These are phyloP conservation scores for Exophiala sideris DNA, from an alignment of 2,329 filamentous ascomycete species.

Conservation along the genomic window DNA sequence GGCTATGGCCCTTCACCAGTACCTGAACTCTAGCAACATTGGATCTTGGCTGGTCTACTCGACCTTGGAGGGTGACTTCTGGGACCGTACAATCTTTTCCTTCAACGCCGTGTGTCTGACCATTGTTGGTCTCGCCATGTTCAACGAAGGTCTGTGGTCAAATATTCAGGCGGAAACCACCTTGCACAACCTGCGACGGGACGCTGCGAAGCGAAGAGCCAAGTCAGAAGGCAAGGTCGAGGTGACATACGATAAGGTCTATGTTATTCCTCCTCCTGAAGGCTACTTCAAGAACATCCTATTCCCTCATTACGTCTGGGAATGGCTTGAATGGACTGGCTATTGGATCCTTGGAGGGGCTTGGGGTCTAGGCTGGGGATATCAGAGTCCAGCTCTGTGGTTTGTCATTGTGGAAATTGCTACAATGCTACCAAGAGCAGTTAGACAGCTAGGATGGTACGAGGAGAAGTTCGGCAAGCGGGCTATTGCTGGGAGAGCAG, in stretches of 20 bases:
- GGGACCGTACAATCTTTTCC: conserved; percentile 46
- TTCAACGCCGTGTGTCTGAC: conserved; percentile 24
- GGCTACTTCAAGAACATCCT: conserved; percentile 75
- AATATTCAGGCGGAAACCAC: conserved; percentile 92
- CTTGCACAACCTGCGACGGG: conserved; percentile 77
- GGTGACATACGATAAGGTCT: conserved; percentile 70
- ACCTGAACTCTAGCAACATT: conserved; percentile 73
- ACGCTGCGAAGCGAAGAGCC: conserved; percentile 48
- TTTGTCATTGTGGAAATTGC: conserved; percentile 84
- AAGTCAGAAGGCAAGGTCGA: conserved; percentile 32
- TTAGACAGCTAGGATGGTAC: conserved; percentile 83
- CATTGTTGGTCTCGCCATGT: conserved; percentile 65
- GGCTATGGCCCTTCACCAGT: conserved; percentile 68
- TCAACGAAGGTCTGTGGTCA: conserved; percentile 69
- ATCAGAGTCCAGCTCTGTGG: conserved; percentile 70
- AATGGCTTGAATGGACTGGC: conserved; percentile 94
- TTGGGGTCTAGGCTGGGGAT: conserved; percentile 43
- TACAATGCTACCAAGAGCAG: conserved; percentile 85
- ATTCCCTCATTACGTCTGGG: conserved; percentile 90
- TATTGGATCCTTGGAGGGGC: conserved; percentile 64
- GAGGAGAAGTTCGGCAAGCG: conserved; percentile 80
- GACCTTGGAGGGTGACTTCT: conserved; percentile 29
- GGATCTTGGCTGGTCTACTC: conserved; percentile 68
- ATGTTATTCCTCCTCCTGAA: conserved; percentile 75
- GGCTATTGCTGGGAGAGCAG: conserved; percentile 70